Evolutionary conservation across 2,329 filamentous ascomycete species (phyloP), one percentile per base, ranked within the genome.

Genomic region (Pseudonectria buxi): DNA sequence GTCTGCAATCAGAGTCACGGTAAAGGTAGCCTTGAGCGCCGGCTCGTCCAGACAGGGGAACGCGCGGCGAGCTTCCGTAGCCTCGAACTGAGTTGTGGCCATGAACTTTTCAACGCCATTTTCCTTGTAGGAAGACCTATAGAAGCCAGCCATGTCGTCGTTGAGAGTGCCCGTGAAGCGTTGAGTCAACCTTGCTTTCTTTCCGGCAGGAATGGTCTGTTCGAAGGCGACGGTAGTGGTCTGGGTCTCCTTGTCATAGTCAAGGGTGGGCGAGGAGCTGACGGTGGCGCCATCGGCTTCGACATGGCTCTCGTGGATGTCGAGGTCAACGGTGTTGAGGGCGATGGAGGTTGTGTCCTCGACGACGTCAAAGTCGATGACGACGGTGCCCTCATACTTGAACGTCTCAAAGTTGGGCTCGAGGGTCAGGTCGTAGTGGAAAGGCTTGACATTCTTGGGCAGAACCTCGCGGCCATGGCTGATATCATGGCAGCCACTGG

Each of bases 41-140:
- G 90, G 90, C 68, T 96, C 92, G 57, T 96, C 90, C 61, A 95
- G 95, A 66, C 90, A 95, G 28, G 90, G 90, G 67, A 96, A 94
- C 6, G 90, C 88, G 51, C 89, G 76, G 52, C 90, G 78, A 43
- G 87, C 89, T 66, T 96, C 90, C 11, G 90, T 95, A 26, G 90
- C 83, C 68, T 96, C 90, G 85, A 96, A 94, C 70, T 96, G 90
- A 13, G 86, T 86, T 16, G 88, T 90, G 18, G 89, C 90, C 56
- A 96, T 72, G 58, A 89, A 83, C 48, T 84, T 85, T 39, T 82
- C 80, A 41, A 77, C 78, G 26, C 90, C 90, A 54, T 92, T 79
- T 42, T 78, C 81, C 70, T 92, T 94, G 72, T 90, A 96, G 6
- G 87, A 94, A 2, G 88, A 95, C 39, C 90, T 80, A 67, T 96